Evolutionary conservation across 2,329 filamentous ascomycete species (phyloP), one percentile per base, ranked within the genome.

Genomic region (Clonostachys chloroleuca): DNA sequence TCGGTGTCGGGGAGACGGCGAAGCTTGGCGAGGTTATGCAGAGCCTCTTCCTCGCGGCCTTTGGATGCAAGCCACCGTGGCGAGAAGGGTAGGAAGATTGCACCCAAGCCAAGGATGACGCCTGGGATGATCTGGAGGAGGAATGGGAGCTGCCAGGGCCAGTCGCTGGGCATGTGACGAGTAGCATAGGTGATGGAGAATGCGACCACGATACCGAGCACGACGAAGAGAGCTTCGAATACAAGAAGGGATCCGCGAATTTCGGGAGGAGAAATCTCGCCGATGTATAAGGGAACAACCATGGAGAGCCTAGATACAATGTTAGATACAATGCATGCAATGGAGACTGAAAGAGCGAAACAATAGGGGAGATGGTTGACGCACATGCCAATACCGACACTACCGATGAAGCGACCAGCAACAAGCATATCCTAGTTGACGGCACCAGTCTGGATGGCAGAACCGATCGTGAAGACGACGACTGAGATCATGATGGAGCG

Each of bases 11-110:
- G 55, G 3, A 58, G 48, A 24, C 43, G 40, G 8, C 55, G 49
- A 2, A 57, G 47, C 52, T 78, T 80, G n/a, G 74, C 72, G 49
- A 86, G 70, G 17, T 78, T 74, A 10, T 70, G 68, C 12, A 77
- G 65, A 1, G 79, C 80, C 51, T 83, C 71, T n/a, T 81, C 78
- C 12, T 72, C 65, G 33, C 77, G 72, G 51, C 80, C 74, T 51
- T 83, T 72, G 63, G 20, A 69, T 48, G 77, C 73, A 2, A 86
- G 70, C 73, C 76, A 83, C 6, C 82, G 68, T 0, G 81, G 82
- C 3, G 78, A 81, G 53, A 86, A 83, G 3, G 82, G 83, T 58
- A 86, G 80, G 63, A 83, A 78, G 72, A 77, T 79, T 35, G 83
- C 72, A 16, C 46, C 46, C 14, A 47, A 17, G 18, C 36, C 44